Evolutionary conservation across 768 basidiomycete genomes (phyloP).

Genomic region (Tremella fuciformis): DNA sequence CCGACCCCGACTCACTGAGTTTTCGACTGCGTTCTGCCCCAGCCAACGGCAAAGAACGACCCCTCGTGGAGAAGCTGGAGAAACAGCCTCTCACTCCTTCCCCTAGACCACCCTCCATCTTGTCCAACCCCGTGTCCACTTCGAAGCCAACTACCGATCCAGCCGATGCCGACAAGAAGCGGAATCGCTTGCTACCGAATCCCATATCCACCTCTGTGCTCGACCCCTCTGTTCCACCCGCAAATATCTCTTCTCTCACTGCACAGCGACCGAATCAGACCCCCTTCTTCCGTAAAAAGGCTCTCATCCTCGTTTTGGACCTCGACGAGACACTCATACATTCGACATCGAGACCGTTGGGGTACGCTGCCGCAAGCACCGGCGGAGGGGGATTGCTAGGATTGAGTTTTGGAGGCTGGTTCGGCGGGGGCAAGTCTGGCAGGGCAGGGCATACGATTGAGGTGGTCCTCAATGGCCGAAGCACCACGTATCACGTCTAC

Average conservation of each 20-base stretch:
- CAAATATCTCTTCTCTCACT: conserved; percentile 10
- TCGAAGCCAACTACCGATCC: not conserved
- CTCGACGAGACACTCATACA: conserved; percentile 98
- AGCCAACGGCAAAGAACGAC: not conserved
- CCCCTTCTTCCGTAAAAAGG: conserved; percentile 81
- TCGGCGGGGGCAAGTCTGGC: conserved; percentile 35
- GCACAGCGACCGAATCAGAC: conserved; percentile 57
- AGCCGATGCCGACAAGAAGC: not conserved
- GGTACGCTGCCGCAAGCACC: conserved; percentile 47
- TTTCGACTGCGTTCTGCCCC: conserved; percentile 30
- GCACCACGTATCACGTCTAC: conserved; percentile 94
- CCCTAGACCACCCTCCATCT: conserved; percentile 31
- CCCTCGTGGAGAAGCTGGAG: conserved; percentile 1
- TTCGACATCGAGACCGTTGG: conserved; percentile 73
- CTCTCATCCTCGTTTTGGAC: conserved; percentile 75
- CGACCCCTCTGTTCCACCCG: conserved; percentile 32
- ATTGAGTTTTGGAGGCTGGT: conserved; percentile 41
- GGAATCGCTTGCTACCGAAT: conserved; percentile 30
- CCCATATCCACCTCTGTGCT: conserved; percentile 40
- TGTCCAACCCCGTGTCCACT: conserved; percentile 31
- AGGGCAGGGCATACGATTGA: conserved; percentile 84
- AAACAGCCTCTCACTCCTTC: conserved; percentile 14
- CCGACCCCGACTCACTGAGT: conserved; percentile 14
- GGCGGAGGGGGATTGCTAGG: conserved; percentile 55
- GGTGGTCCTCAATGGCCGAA: conserved; percentile 80